phyloP scores from a whole-genome alignment of 2,329 filamentous ascomycete species.

The Penicillium sp. region DNA sequence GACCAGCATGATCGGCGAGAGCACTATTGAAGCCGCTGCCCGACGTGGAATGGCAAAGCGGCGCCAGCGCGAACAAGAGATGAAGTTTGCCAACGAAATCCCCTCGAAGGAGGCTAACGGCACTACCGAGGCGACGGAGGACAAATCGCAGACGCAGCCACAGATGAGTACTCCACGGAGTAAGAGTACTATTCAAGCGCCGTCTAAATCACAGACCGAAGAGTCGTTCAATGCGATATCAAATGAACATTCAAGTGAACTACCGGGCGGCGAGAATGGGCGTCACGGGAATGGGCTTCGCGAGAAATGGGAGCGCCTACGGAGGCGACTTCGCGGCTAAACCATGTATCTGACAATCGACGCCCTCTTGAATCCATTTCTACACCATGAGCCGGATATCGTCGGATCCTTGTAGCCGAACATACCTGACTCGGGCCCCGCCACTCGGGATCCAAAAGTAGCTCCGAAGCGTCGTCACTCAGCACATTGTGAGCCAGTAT shows the following conservation, averaged over 20 bases:
- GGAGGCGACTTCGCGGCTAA: not conserved
- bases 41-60: conserved; percentile 5
- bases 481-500: not conserved
- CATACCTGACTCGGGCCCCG: not conserved
- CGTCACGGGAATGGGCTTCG: not conserved
- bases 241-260: not conserved
- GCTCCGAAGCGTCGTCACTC: conserved; percentile 22
- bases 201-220: not conserved
- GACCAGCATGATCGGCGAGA: conserved; percentile 14
- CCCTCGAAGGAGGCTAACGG: not conserved
- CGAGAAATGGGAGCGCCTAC: not conserved
- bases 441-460: conserved; percentile 29
- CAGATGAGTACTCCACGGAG: not conserved
- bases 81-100: not conserved
- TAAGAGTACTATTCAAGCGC: not conserved
- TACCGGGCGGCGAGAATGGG: not conserved
- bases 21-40: conserved; percentile 11
- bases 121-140: not conserved
- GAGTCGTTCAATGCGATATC: not conserved
- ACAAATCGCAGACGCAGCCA: not conserved
- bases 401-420: not conserved
- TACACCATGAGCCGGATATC: not conserved
- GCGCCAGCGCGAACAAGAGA: conserved; percentile 2
- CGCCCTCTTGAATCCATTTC: not conserved
- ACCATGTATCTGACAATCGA: not conserved